Conservation (phyloP, 2,329 filamentous ascomycete genomes). For the Scytalidium sp. region DNA sequence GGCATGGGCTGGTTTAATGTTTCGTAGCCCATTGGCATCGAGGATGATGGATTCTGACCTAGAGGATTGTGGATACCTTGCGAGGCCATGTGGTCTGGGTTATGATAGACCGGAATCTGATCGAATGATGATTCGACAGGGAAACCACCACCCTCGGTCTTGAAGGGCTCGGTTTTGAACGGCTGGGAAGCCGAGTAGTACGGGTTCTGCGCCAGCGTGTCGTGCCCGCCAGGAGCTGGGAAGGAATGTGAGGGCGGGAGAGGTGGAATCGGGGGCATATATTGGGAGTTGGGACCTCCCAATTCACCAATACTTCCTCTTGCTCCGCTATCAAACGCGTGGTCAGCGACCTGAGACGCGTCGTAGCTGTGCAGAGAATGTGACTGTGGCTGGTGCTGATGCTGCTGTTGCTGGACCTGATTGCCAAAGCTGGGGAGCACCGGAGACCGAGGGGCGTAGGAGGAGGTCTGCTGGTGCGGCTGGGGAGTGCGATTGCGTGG, state of each 20-base stretch:
- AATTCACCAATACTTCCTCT: too few relatives aligned
- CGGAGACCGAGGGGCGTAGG: conserved; percentile 25
- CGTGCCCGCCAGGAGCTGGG: conserved; percentile 2
- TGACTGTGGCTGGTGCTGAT: too few relatives aligned
- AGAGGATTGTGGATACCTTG: conserved; percentile 8
- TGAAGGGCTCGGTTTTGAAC: conserved; percentile 15
- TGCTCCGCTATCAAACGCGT: conserved; percentile 8
- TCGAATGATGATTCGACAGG: conserved; percentile 2
- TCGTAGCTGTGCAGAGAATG: conserved; percentile 8
- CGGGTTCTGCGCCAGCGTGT: background rate
- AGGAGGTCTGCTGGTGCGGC: conserved; percentile 6
- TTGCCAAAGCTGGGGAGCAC: conserved; percentile 17
- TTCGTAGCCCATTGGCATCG: background rate
- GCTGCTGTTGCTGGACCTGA: conserved; percentile 4
- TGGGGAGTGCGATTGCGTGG: conserved; percentile 6
- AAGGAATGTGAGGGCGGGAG: conserved; percentile 21
- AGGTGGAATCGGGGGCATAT: conserved; percentile 26
- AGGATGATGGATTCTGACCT: background rate
- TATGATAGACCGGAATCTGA: background rate
- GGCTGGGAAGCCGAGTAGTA: conserved; percentile 5
- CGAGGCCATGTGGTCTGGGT: conserved; percentile 12
- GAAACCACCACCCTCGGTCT: conserved; percentile 10
- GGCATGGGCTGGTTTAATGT: conserved; percentile 13
- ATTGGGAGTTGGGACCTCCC: conserved; percentile 9
- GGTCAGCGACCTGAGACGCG: conserved; percentile 6